Percentiles rank a stretch among this genome's conserved stretches.
Conservation (phyloP, 2,329 filamentous ascomycete genomes). For the Graphiopsis chlorocephala region DNA sequence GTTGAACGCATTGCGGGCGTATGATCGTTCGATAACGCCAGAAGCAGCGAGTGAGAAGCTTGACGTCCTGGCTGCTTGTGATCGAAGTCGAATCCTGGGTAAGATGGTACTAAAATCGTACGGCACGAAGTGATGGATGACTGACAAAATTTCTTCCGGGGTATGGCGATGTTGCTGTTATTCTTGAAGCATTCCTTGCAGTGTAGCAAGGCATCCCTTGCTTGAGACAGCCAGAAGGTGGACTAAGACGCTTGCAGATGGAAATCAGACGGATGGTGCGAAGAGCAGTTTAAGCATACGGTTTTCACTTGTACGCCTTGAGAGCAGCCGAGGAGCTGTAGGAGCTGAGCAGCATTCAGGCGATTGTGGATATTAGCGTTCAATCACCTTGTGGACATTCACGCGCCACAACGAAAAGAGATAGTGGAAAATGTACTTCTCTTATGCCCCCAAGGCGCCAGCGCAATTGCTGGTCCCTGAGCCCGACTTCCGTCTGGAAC, state of each 20-base stretch:
- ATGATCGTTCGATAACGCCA: neutral
- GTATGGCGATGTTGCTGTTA: neutral
- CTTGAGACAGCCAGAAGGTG: neutral
- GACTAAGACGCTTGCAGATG: neutral
- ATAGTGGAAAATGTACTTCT: slow-evolving; percentile 1
- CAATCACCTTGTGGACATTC: neutral
- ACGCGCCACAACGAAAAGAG: neutral
- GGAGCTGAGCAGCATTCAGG: neutral
- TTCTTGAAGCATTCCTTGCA: neutral
- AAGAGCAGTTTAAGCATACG: neutral
- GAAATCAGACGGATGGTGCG: neutral
- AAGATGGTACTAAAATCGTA: neutral
- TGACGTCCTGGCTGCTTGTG: neutral
- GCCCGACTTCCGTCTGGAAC: neutral
- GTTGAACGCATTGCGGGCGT: neutral
- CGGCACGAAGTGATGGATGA: neutral
- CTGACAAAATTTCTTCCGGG: neutral
- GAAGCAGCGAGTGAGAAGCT: neutral
- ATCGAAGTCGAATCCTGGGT: neutral
- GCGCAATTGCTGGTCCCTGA: neutral
- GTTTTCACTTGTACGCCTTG: neutral
- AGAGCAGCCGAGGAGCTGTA: neutral
- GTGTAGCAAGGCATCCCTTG: neutral
- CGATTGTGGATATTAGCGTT: neutral
- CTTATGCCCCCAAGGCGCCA: neutral